phyloP scores from a whole-genome alignment of 768 basidiomycete genomes.

The Brasilioporus rufonigricans region DNA sequence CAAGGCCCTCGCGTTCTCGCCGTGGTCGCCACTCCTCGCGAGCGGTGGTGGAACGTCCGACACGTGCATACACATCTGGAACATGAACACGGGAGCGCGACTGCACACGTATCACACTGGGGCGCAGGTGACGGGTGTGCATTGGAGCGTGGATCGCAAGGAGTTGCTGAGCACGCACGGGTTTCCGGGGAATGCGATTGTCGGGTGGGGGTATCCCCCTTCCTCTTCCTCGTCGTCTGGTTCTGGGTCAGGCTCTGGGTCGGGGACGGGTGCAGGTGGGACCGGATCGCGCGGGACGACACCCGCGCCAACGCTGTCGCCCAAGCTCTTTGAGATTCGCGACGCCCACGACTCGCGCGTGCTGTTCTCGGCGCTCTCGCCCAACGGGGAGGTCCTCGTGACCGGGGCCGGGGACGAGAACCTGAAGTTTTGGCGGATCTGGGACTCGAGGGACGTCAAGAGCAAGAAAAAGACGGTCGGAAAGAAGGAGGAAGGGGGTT shows the following conservation, averaged over 20 bases:
- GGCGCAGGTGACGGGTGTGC: constrained; percentile 88
- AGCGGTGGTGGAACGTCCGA: constrained; percentile 95
- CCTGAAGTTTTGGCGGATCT: constrained; percentile 92
- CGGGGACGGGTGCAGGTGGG: constrained; percentile 22
- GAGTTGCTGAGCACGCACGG: constrained; percentile 94
- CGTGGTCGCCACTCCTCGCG: constrained; percentile 90
- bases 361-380: constrained; percentile 79
- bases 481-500: constrained; percentile 34
- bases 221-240: constrained; percentile 29
- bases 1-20: constrained; percentile 93
- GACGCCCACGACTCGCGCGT: constrained; percentile 94
- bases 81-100: constrained; percentile 87
- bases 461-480: constrained; percentile 27
- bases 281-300: constrained; percentile 15
- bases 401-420: constrained; percentile 96
- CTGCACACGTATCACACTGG: constrained; percentile 84
- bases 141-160: constrained; percentile 84
- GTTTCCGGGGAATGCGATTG: constrained; percentile 83
- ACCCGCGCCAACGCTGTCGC: constrained; percentile 12
- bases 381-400: constrained; percentile 87
- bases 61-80: constrained; percentile 88
- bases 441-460: constrained; percentile 55
- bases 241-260: constrained; percentile 57
- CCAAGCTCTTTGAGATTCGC: constrained; percentile 53
- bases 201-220: constrained; percentile 80